phyloP scores from a whole-genome alignment of 345 rosid genomes.

The Murraya paniculata region DNA sequence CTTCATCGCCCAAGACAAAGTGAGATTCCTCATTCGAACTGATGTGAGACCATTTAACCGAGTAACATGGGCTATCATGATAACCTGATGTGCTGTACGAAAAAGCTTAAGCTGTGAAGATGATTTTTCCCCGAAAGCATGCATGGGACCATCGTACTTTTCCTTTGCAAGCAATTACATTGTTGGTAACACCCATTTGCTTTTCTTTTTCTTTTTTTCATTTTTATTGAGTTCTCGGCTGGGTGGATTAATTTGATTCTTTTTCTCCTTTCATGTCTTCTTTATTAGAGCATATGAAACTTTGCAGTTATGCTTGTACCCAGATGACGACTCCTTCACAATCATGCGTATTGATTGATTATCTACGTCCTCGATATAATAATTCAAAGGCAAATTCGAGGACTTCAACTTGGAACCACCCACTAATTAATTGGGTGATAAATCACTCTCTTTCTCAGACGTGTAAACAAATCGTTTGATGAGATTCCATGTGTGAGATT shows the following conservation, averaged over 20 bases:
- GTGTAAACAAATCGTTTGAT: too few relatives aligned
- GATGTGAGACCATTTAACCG: background rate
- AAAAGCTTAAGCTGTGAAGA: background rate
- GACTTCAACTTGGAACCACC: too few relatives aligned
- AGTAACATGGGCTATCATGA: constrained; percentile 26
- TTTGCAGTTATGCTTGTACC: background rate
- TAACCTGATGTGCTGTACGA: constrained; percentile 10
- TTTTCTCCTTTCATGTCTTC: background rate
- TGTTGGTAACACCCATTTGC: background rate
- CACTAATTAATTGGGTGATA: too few relatives aligned
- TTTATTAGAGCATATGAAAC: background rate
- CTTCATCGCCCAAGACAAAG: background rate
- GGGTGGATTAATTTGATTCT: background rate
- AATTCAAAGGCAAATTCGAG: too few relatives aligned
- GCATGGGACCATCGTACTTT: constrained; percentile 24
- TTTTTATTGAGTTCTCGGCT: background rate
- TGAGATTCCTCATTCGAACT: background rate
- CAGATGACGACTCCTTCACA: background rate
- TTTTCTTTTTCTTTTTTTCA: background rate
- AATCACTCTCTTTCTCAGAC: too few relatives aligned
- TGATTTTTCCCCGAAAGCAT: background rate
- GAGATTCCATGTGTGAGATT: too few relatives aligned
- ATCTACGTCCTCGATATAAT: too few relatives aligned
- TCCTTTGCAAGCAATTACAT: constrained; percentile 24
- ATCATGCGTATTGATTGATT: too few relatives aligned